phyloP scores from a whole-genome alignment of 1,284 basidiomycete genomes.

The Trametes polyzona region DNA sequence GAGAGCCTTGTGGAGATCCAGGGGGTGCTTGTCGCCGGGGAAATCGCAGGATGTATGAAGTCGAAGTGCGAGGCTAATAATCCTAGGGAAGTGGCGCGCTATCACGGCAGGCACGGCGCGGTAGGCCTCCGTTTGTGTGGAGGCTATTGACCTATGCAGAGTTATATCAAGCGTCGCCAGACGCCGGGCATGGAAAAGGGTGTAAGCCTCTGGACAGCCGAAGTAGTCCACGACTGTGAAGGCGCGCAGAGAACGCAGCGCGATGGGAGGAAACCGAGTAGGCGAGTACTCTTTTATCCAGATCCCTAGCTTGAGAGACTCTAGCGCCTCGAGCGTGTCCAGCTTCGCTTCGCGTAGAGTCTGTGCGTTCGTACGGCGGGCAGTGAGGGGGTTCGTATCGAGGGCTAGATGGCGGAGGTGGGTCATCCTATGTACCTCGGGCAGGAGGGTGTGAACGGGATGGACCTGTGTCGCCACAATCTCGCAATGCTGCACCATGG shows the following conservation, averaged over 20 bases:
- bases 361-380: not conserved
- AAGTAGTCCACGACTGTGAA: not conserved
- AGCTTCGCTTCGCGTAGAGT: not conserved
- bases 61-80: not conserved
- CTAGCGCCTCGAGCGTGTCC: not conserved
- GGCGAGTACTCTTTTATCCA: not conserved
- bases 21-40: too few relatives aligned
- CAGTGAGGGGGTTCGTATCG: not conserved
- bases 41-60: too few relatives aligned
- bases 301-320: not conserved
- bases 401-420: not conserved
- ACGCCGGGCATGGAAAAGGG: not conserved
- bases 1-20: too few relatives aligned
- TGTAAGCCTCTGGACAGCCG: not conserved
- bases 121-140: not conserved
- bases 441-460: not conserved
- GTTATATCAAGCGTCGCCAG: not conserved
- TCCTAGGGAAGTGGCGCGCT: not conserved
- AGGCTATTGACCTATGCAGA: not conserved
- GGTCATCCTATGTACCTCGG: not conserved
- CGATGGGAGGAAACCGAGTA: not conserved
- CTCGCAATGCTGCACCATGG: not conserved
- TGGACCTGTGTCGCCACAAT: not conserved
- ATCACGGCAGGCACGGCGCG: not conserved
- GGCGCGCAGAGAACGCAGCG: not conserved